These are phyloP conservation scores for Paramecium sonneborni DNA, from an alignment of 73 alveolate species.

Conservation along the genomic window DNA sequence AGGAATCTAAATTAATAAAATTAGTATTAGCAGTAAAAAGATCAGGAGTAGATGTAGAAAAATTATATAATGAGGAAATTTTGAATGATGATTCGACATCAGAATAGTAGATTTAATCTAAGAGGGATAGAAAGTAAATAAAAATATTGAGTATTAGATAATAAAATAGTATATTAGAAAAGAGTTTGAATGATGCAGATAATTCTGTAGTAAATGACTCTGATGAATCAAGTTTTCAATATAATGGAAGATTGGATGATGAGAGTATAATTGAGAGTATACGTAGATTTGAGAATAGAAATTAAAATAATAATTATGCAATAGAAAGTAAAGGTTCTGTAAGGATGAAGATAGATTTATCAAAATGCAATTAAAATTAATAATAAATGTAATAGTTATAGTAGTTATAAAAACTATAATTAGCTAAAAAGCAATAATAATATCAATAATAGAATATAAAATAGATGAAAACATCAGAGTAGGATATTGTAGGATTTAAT, in stretches of 20 bases:
- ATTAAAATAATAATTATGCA: background rate
- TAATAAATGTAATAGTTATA: background rate
- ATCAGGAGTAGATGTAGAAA: conserved; percentile 30
- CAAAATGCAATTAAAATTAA: background rate
- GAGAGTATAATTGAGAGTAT: background rate
- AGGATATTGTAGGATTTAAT: background rate
- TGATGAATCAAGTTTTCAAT: background rate
- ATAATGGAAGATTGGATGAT: background rate
- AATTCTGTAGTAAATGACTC: conserved; percentile 38
- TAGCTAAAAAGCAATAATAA: background rate
- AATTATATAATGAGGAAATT: conserved; percentile 16
- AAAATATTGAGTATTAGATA: no score
- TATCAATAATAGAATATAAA: background rate
- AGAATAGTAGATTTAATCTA: no score
- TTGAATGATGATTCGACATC: conserved; percentile 24
- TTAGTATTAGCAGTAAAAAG: background rate
- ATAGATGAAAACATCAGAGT: background rate
- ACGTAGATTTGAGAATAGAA: conserved; percentile 15
- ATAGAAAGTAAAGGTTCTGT: background rate
- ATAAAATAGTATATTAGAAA: no score
- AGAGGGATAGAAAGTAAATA: no score
- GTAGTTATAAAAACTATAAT: background rate
- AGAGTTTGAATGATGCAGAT: background rate
- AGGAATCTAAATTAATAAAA: background rate
- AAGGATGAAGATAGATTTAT: background rate